Evolutionary conservation across 306 rosid species (phyloP), one percentile per base, ranked within the genome.

Genomic region (Cyclanthera cordifolia): DNA sequence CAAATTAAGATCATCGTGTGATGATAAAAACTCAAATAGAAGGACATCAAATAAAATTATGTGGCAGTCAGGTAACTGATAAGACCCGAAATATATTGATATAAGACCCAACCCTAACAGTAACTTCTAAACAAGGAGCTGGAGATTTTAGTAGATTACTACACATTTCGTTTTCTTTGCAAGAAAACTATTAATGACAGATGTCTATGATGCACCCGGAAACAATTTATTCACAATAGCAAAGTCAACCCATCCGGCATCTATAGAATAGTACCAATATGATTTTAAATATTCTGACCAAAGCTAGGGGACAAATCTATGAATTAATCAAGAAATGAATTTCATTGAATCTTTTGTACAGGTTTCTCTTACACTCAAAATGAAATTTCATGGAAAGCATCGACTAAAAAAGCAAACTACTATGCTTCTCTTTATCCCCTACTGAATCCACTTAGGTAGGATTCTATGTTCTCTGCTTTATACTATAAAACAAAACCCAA

Each of bases 1-100:
- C 50, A 71, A 30, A 54, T 46, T 65, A 43, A 12, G 72, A 41
- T 54, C 25, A 64, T 63, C 61, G 57, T 15, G 37, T 8, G 72
- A 24, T 72, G 72, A 28, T 49, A 25, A 53, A 72, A 30, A 41
- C 32, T 27, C 5, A 61, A 61, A 61, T 61, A 19, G 39, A n/a
- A 61, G 50, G 17, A 61, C 30, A 19, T 39, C 50, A 34, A 5
- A 10, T 16, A 61, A 37, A 61, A 60, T 37, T 61, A n/a, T n/a
- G 15, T 19, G 41, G 30, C 4, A 39, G 17, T 11, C 34, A 2
- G 16, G 4, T 8, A 2, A n/a, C n/a, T n/a, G n/a, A n/a, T n/a
- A n/a, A n/a, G n/a, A n/a, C n/a, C n/a, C n/a, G n/a, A n/a, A n/a
- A n/a, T n/a, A n/a, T n/a, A n/a, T n/a, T n/a, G n/a, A n/a, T n/a